These are phyloP conservation scores for Penicillium palitans DNA, from an alignment of 2,329 filamentous ascomycete genomes.

Conservation along the genomic window DNA sequence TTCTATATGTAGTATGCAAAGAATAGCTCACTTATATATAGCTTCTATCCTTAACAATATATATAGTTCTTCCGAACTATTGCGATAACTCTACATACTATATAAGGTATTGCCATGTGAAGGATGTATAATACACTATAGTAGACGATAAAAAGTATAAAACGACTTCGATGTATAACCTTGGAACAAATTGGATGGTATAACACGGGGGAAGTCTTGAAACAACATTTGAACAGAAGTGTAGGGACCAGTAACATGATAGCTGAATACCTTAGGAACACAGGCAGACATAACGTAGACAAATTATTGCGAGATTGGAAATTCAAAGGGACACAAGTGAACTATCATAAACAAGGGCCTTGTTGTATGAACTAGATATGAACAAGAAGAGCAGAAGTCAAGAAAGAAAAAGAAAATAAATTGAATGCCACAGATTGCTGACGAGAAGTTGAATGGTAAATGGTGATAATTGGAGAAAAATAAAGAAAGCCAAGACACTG, in stretches of 20 bases:
- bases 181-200: too few species aligned
- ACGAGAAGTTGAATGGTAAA: slow-evolving; percentile 5
- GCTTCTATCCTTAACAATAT: background rate
- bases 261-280: background rate
- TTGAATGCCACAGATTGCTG: background rate
- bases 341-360: background rate
- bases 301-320: background rate
- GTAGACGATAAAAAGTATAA: too few species aligned
- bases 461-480: slow-evolving; percentile 12
- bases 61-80: background rate
- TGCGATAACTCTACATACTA: background rate
- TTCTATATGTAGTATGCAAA: background rate
- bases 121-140: too few species aligned
- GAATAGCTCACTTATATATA: background rate
- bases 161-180: too few species aligned
- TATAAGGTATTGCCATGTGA: too few species aligned
- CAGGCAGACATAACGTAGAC: background rate
- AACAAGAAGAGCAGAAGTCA: background rate
- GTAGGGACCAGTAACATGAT: too few species aligned
- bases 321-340: background rate
- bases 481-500: slow-evolving; percentile 5
- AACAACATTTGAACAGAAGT: too few species aligned
- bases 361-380: background rate
- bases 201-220: too few species aligned
- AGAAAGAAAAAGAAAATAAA: background rate